Percentiles rank a stretch among this genome's conserved stretches.
Conservation (phyloP, 139 green algal species). For the Auxenochlorella pyrenoidosa region DNA sequence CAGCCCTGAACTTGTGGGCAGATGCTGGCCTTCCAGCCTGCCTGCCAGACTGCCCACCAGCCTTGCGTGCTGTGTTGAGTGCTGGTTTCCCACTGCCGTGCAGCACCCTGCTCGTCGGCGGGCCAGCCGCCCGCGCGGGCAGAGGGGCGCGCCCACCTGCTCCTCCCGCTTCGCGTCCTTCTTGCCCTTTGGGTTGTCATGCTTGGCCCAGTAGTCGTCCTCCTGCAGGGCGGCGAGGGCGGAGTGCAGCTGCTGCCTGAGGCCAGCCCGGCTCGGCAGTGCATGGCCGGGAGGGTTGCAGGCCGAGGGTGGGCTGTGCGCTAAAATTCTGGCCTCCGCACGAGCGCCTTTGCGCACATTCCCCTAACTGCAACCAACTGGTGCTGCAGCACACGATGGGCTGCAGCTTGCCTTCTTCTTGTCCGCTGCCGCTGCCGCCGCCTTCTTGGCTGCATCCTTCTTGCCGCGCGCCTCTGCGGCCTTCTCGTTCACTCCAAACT, state of each 20-base stretch:
- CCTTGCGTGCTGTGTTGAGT: neutral
- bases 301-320: too few relatives aligned
- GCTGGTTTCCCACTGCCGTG: neutral
- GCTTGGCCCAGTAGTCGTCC: slow-evolving; percentile 61
- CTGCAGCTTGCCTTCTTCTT: slow-evolving; percentile 38
- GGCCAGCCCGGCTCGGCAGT: too few relatives aligned
- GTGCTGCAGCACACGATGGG: too few relatives aligned
- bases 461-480: slow-evolving; percentile 48
- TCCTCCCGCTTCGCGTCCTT: slow-evolving; percentile 69
- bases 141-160: slow-evolving; percentile 25
- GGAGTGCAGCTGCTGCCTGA: neutral
- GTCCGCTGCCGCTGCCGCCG: slow-evolving; percentile 12
- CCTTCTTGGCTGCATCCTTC: slow-evolving; percentile 55
- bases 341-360: too few relatives aligned
- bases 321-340: too few relatives aligned
- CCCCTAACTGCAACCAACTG: too few relatives aligned
- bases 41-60: neutral
- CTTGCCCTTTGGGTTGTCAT: slow-evolving; percentile 63
- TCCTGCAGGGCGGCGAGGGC: slow-evolving; percentile 24
- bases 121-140: too few relatives aligned
- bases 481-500: slow-evolving; percentile 46
- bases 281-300: too few relatives aligned
- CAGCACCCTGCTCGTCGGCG: too few relatives aligned
- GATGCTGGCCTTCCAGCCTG: neutral
- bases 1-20: neutral